Base-by-base conservation (phyloP, 345 rosid genomes). In the Eucalyptus camaldulensis region DNA sequence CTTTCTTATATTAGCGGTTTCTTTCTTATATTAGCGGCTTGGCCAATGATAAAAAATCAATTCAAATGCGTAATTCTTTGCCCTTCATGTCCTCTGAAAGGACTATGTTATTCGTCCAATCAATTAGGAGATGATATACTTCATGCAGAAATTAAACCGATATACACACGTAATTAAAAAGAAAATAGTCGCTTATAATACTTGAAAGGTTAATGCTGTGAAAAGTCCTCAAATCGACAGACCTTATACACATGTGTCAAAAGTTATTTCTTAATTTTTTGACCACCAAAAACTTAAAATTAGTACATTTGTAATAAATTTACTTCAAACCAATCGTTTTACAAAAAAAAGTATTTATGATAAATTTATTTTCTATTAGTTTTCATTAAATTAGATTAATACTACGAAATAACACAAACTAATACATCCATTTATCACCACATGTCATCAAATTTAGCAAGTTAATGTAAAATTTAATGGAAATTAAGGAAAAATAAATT, bases 31-130 rank as follows among this genome's bases (percentile, higher is more conserved):
- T 40, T 21, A 10, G 27, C 15, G 1, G 11, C 8, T 76, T 40
- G 16, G 8, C 15, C 44, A 5, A 10, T 0, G 13, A 37, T 19
- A 13, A 13, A 37, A 40, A 19, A 37, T 37, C 7, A 4, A 72
- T 37, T 72, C 1, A 0, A 45, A 72, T 19, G 3, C 2, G 2
- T 33, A 19, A 33, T 22, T 72, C 27, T 72, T 37, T n/a, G 44
- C 43, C 44, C 25, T 37, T 3, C 7, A 0, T 0, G 8, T 21
- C n/a, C n/a, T n/a, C n/a, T n/a, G n/a, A n/a, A n/a, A n/a, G n/a
- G n/a, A n/a, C n/a, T n/a, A n/a, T n/a, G n/a, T n/a, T n/a, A n/a
- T n/a, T n/a, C n/a, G n/a, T n/a, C 81, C 8, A 3, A 2, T 69
- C 12, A 2, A 72, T 19, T 1, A 17, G 13, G 8, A 3, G 4